A percentile compares a stretch with the other conserved stretches of the same genome.
These are phyloP conservation scores for Cymbopogon citratus DNA, from an alignment of 176 grass and related monocot species.

Conservation along the genomic window DNA sequence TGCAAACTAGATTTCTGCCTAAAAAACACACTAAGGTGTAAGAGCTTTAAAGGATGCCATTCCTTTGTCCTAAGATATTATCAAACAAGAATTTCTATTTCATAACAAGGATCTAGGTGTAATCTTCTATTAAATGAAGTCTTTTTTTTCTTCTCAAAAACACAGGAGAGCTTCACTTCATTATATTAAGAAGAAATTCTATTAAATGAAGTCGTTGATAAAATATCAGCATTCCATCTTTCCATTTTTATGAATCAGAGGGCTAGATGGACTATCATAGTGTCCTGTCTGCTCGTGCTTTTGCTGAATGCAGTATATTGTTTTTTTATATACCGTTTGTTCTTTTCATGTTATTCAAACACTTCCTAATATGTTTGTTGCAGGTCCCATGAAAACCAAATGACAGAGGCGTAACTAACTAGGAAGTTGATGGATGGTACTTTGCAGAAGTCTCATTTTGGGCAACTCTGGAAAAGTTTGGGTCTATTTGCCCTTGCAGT, in stretches of 20 bases:
- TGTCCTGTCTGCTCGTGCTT: neutral
- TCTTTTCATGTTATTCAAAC: neutral
- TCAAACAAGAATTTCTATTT: neutral
- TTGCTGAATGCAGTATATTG: neutral
- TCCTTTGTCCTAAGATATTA: neutral
- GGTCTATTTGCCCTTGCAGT: neutral
- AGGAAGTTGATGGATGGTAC: neutral
- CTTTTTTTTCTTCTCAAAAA: no score
- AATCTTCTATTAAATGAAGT: neutral
- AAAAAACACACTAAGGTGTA: neutral
- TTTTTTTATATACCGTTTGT: neutral
- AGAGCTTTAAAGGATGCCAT: neutral
- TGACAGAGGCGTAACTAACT: neutral
- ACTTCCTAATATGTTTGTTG: neutral
- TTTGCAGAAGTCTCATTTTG: neutral
- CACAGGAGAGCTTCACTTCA: no score
- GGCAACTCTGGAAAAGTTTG: neutral
- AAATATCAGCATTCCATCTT: neutral
- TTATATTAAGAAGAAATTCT: neutral
- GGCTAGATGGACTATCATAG: neutral
- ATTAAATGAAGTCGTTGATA: neutral
- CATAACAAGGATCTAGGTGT: neutral
- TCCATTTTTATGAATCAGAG: neutral
- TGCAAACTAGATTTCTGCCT: neutral
- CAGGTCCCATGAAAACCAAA: neutral